Evolutionary conservation across 1,284 basidiomycete genomes (phyloP), one percentile per base, ranked within the genome.

Genomic region (Ustilago bromivora): DNA sequence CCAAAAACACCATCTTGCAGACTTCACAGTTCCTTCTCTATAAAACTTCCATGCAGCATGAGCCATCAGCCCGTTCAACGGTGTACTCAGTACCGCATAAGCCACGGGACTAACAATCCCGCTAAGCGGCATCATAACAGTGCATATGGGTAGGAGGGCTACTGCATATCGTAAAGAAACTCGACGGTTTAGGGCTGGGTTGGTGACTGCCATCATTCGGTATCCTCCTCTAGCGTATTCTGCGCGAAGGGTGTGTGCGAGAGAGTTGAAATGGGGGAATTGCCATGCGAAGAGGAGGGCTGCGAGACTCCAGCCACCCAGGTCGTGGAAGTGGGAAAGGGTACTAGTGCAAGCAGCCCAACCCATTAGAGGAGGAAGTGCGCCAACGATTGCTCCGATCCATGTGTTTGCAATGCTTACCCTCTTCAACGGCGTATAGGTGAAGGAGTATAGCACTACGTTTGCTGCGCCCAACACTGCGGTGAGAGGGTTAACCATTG

Each of bases 251-350:
- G 95, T 89, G 87, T 98, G 91, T 3, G 95, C 92, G n/a, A 99
- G 89, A 1, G 94, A 88, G 87, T 97, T 98, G 88, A 99, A 99
- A 87, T 99, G 97, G 19, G 97, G 96, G 87, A 99, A 99, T 85
- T 99, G 97, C 97, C 97, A 99, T 67, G 93, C 93, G 88, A 92
- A 99, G 13, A 98, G 90, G 34, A 86, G 59, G 3, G 72, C 79
- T 2, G 79, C 84, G 0, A 86, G 68, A 28, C 80, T 61, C 84
- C 83, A 85, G 6, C 60, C 84, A 12, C 80, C 78, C 5, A 82
- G 66, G 57, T 86, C 82, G 2, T 74, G 52, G 59, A 91, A 73
- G 0, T 93, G 93, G 79, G 93, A 88, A 23, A 98, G 87, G 10
- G 90, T 89, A 15, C 93, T 94, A 0, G 95, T 96, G 69, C 93